Base-by-base conservation (phyloP, 805 yeast species). In the Schwanniomyces vanrijiae region DNA sequence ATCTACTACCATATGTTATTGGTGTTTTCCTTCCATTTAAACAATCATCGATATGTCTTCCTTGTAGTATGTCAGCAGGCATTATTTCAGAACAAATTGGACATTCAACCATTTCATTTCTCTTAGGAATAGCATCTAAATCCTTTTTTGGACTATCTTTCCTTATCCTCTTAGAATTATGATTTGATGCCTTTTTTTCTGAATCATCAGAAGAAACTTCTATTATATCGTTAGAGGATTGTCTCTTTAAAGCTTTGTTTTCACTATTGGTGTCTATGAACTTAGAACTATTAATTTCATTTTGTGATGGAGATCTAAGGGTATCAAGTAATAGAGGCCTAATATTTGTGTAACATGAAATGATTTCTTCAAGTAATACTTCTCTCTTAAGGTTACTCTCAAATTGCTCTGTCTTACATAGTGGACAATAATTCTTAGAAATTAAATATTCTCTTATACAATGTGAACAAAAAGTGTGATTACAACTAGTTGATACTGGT, bases 381-480 rank as follows among this genome's bases (percentile, higher is more conserved):
- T 85, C 88, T 53, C 87, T 79, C 49, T 84, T 76, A 40, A 91
- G 65, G 53, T 80, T 78, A 42, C 91, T 82, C 50, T 88, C 91
- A 58, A 82, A 79, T 25, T 84, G 78, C 54, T 84, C 88, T 21
- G 78, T 73, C 20, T 84, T 76, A 62, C 97, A 91, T 43, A 88
- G 66, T 0, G 97, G 97, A 59, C 97, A 91, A 48, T 76, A 69
- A 16, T 78, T 76, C 25, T 78, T 80, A 33, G 65, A 65, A n/a
- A 81, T 69, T 34, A 91, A 66, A 52, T 85, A 81, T 51, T 86
- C 80, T 48, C 96, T 73, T 24, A 91, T 87, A 62, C 98, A 91
- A 11, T 83, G 75, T 0, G 96, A 88, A 65, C 98, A 91, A 62
- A 90, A 91, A 0, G 91, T 84, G 63, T 91, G 97, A 31, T 88